These are phyloP conservation scores for Sicyos edulis DNA, from an alignment of 306 rosid genomes.

Conservation along the genomic window DNA sequence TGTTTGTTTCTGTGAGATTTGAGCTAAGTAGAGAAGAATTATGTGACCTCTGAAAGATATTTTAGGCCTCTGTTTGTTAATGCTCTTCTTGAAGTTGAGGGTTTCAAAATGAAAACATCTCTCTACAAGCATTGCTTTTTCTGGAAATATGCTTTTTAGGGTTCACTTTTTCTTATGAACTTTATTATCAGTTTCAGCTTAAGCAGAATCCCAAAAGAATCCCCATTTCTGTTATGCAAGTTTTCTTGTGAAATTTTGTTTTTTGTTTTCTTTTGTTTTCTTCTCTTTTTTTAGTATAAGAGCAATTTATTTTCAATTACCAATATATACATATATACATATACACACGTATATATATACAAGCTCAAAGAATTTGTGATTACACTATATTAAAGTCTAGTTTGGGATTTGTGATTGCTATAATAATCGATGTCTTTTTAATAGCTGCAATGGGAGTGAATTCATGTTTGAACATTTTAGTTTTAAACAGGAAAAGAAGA, in stretches of 20 bases:
- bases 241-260: background rate
- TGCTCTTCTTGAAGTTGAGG: slow-evolving; percentile 8
- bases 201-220: background rate
- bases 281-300: background rate
- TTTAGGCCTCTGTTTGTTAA: slow-evolving; percentile 8
- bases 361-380: no score
- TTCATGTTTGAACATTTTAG: no score
- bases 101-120: background rate
- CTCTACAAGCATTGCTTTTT: background rate
- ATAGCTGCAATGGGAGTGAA: no score
- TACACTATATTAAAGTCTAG: no score
- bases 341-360: no score
- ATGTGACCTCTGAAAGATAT: slow-evolving; percentile 4
- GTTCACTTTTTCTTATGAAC: background rate
- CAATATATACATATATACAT: background rate
- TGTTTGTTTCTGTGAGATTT: slow-evolving; percentile 6
- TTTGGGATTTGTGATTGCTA: no score
- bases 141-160: background rate
- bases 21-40: slow-evolving; percentile 12
- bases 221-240: background rate
- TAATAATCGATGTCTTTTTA: no score
- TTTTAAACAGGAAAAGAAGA: no score
- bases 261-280: no score
- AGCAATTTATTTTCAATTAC: background rate
- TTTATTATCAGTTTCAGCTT: background rate